Evolutionary conservation across 768 basidiomycete genomes (phyloP), one percentile per base, ranked within the genome.

Genomic region (Favolaschia claudopus): DNA sequence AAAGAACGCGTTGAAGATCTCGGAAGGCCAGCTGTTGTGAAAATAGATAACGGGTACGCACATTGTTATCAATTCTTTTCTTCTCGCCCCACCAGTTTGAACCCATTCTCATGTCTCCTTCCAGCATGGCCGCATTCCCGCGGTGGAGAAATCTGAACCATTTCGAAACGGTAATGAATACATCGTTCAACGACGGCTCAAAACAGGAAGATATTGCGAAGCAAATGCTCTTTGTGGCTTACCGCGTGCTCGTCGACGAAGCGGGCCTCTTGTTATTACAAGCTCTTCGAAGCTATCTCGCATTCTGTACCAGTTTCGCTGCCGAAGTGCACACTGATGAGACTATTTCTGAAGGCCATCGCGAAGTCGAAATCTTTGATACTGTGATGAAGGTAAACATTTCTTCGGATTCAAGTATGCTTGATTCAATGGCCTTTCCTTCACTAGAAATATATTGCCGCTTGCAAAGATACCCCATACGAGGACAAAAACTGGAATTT

Each of bases 151-250:
- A 62, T 13, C 52, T 80, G 17, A 68, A 71, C n/a, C 75, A 75
- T 37, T 78, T 79, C 50, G 17, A 51, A 1, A 34, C 58, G 1
- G 38, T 71, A 1, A 57, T 68, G 27, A 55, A 64, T 8, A 57
- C 74, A 2, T 61, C 70, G 5, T 78, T 76, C 62, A 60, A 60
- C 7, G 74, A 80, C 60, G 74, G 71, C 1, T 62, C 64, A 17
- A 79, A 79, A 48, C 69, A 68, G 38, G 68, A 70, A 33, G 76
- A 79, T 55, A 66, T 79, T 4, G 59, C 68, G 19, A 77, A 74
- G 65, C 54, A 72, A 36, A 55, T 76, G 7, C 33, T 77, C 0
- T 74, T 70, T 62, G 70, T 67, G 7, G 47, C 62, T 2, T 66
- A 72, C 28, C 53, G 70, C 55, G 52, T 74, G 1, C 49, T 76